Percentiles rank a stretch among this genome's conserved stretches.
Conservation (phyloP, 345 rosid genomes). For the Sapria himalayana region DNA sequence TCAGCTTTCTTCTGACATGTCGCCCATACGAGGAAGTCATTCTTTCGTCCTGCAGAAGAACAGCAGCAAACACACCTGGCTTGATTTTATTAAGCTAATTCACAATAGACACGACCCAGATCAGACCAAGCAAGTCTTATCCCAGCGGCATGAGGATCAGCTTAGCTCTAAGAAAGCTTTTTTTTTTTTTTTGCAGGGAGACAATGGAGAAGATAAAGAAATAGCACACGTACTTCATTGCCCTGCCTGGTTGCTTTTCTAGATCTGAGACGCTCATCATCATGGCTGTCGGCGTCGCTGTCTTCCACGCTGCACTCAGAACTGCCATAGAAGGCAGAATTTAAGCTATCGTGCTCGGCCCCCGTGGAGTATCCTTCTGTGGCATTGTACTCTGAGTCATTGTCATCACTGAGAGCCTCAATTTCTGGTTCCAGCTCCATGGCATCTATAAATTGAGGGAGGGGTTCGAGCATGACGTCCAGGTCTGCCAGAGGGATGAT, state of each 20-base stretch:
- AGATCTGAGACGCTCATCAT: conserved; percentile 52
- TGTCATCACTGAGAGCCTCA: conserved; percentile 57
- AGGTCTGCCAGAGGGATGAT: conserved; percentile 78
- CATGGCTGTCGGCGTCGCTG: conserved; percentile 32
- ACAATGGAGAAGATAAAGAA: too few relatives aligned
- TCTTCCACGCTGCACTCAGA: conserved; percentile 39
- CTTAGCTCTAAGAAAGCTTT: too few relatives aligned
- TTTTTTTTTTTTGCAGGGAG: too few relatives aligned
- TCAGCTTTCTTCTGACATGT: conserved; percentile 70
- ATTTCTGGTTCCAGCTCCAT: conserved; percentile 94
- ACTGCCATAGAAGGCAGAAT: conserved; percentile 40
- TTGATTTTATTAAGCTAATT: too few relatives aligned
- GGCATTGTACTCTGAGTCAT: conserved; percentile 86
- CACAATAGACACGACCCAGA: too few relatives aligned
- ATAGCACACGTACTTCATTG: conserved; percentile 34
- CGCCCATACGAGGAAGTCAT: conserved; percentile 91
- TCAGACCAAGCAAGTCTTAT: conserved; percentile 6
- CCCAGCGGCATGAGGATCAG: too few relatives aligned
- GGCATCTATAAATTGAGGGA: conserved; percentile 64
- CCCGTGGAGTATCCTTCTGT: conserved; percentile 58
- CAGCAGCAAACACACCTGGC: background rate
- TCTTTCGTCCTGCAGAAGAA: conserved; percentile 36
- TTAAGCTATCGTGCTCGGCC: conserved; percentile 50
- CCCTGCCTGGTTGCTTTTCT: conserved; percentile 46
- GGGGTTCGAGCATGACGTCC: conserved; percentile 54